Evolutionary conservation across 2,329 filamentous ascomycete genomes (phyloP), one percentile per base, ranked within the genome.

Genomic region (Venturia pyrina): DNA sequence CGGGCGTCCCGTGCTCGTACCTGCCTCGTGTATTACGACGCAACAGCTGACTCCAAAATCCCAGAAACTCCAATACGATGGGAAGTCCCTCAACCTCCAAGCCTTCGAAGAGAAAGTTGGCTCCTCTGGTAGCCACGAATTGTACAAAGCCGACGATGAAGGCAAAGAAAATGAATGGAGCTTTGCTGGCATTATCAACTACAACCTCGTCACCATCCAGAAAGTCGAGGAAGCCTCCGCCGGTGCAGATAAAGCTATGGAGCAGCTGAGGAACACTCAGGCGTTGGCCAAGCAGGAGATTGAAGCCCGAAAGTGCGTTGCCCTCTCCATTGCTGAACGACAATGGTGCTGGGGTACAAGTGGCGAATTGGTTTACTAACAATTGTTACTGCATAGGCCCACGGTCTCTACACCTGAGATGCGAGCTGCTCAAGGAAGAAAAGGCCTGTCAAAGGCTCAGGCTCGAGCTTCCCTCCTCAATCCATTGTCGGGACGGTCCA

Each of bases 201-300:
- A 87, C 72, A 82, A 77, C 68, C 78, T 86, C 44, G 79, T 73
- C 6, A 65, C 80, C 69, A 80, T 85, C 44, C 79, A 82, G 70
- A 82, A 82, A 74, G 81, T 81, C 48, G 78, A 82, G 72, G 78
- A 82, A 72, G 81, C 78, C 44, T 83, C 81, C 56, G 81, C 82
- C 37, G 82, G 81, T 68, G 81, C 81, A 48, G 85, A 88, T 73
- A 81, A 82, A 67, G 85, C 85, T 37, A 74, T 87, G 73, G 83
- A 83, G 64, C 81, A 80, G 48, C 77, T 88, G 65, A 81, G 86
- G 73, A 83, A 79, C 72, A 86, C 79, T 70, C 78, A 88, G 73
- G 85, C 81, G 67, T 81, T 83, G 28, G 80, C 84, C 63, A 79
- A 85, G 71, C 79, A 85, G 71, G 80, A 85, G 69, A 86, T 86